Evolutionary conservation across 2,329 filamentous ascomycete genomes (phyloP).

Genomic region (Hypomyces rosellus): DNA sequence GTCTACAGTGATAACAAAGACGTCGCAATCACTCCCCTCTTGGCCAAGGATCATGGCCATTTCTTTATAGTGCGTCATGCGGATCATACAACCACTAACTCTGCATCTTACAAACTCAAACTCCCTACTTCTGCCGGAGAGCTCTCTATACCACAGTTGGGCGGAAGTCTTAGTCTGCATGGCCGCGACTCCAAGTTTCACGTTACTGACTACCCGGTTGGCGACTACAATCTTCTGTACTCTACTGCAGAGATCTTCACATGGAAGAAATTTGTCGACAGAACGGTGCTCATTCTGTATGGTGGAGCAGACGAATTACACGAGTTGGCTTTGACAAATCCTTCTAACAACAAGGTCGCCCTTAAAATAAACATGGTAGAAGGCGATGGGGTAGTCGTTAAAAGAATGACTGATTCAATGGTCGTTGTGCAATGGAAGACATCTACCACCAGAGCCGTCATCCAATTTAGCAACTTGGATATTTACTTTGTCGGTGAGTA

Average conservation of each 20-base stretch:
- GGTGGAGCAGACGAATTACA: conserved; percentile 56
- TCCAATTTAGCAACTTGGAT: conserved; percentile 33
- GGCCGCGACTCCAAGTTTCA: conserved; percentile 63
- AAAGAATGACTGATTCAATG: conserved; percentile 13
- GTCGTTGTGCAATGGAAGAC: conserved; percentile 28
- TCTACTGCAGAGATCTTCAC: conserved; percentile 65
- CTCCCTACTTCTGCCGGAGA: conserved; percentile 53
- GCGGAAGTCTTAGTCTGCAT: conserved; percentile 49
- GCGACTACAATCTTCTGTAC: conserved; percentile 54
- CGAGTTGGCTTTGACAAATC: conserved; percentile 46
- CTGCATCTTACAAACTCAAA: conserved; percentile 57
- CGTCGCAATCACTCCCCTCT: conserved; percentile 56
- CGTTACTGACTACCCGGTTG: conserved; percentile 60
- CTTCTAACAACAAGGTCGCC: conserved; percentile 14
- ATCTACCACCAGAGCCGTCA: conserved; percentile 20
- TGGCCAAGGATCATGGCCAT: conserved; percentile 44
- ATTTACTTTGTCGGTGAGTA: conserved; percentile 33
- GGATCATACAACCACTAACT: conserved; percentile 52
- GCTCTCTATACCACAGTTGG: conserved; percentile 53
- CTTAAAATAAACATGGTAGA: conserved; percentile 15
- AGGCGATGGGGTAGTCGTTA: conserved; percentile 23
- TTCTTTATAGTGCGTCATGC: conserved; percentile 65
- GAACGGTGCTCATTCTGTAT: conserved; percentile 58
- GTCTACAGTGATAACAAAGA: conserved; percentile 45
- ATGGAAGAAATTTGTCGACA: conserved; percentile 56